These are phyloP conservation scores for Funneliformis caledonium DNA, from an alignment of 371 early-diverging fungal species.

Conservation along the genomic window DNA sequence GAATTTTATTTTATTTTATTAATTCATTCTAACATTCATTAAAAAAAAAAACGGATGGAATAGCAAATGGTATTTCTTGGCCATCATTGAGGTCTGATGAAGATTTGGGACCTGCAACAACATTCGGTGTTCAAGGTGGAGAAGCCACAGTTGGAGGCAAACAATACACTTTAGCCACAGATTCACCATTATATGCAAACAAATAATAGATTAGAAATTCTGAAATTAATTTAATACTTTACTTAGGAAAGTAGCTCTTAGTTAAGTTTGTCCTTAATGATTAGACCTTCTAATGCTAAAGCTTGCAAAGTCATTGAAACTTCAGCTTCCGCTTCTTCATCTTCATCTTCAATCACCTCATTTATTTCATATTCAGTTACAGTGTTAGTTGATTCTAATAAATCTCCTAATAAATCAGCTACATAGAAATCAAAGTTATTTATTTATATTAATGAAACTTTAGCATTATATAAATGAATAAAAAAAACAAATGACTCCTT, in stretches of 20 bases:
- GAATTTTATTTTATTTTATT: neutral
- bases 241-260: neutral
- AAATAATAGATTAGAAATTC: constrained; percentile 7
- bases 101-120: neutral
- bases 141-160: constrained; percentile 59
- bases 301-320: constrained; percentile 39
- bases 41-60: neutral
- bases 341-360: constrained; percentile 8
- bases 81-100: constrained; percentile 30
- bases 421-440: neutral
- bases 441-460: neutral
- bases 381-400: constrained; percentile 19
- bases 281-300: constrained; percentile 36
- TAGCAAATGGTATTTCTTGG: constrained; percentile 36
- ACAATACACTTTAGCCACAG: constrained; percentile 55
- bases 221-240: neutral
- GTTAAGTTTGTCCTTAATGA: neutral
- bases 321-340: neutral
- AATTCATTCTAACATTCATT: neutral
- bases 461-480: no score
- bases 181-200: constrained; percentile 50
- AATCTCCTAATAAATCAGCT: constrained; percentile 2
- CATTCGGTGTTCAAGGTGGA: constrained; percentile 37
- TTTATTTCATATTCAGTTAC: constrained; percentile 15
- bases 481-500: neutral